Evolutionary conservation across 768 basidiomycete genomes (phyloP), one percentile per base, ranked within the genome.

Genomic region (Suillus brevipes): DNA sequence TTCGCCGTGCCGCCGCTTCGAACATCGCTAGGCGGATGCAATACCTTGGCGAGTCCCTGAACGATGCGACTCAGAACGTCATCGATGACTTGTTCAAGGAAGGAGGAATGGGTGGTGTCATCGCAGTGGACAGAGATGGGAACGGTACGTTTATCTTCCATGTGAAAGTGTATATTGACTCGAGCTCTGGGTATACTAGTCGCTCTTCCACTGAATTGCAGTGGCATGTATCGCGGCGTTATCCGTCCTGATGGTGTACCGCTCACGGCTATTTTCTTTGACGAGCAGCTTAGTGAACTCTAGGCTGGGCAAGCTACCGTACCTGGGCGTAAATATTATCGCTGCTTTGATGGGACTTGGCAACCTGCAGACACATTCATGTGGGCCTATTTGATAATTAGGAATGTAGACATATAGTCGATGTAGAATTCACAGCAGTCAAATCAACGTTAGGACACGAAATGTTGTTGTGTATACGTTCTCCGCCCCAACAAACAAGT

Each of bases 161-260:
- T 49, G 37, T 6, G n/a, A 55, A 53, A 38, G 37, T 68, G 36
- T 65, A 23, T 14, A 18, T 2, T 49, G 4, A 12, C 53, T 45
- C 37, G 36, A 45, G 47, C 55, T 36, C n/a, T 42, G 43, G 40
- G 25, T 40, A n/a, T 28, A 9, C 25, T 67, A 92, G 91, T 93
- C 52, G 79, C 89, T 1, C 84, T 90, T 79, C 85, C 90, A 7
- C 73, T 94, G 66, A 94, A 93, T 73, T 90, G 87, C 69, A 78
- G 83, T 23, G 90, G 92, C 9, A 94, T 94, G 92, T 94, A 92
- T 72, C 84, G 92, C 36, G 92, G 92, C 7, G 81, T 92, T 18
- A 86, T 93, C 40, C 78, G 82, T 52, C 78, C 81, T 67, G 90
- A 94, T 65, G 92, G 91, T 12, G 73, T 87, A 9, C 82, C 90